A percentile compares a stretch with the other conserved stretches of the same genome.
Evolutionary conservation across 1,139 yeast species (phyloP).

Genomic region (Lodderomyces orthopsilosis): DNA sequence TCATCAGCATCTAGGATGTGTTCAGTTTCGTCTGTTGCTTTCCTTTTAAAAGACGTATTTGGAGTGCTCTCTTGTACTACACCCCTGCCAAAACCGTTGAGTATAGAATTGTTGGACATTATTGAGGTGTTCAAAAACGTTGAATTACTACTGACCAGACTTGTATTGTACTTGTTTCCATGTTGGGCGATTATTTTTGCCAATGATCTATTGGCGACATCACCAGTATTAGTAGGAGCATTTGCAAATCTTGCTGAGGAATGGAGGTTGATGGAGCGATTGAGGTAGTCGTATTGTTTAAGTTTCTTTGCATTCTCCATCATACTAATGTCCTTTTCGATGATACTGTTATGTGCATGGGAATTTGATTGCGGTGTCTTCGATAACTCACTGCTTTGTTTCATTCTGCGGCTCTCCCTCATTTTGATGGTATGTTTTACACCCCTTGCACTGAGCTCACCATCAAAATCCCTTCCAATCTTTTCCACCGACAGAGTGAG

Average conservation of each 20-base stretch:
- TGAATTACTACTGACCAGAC: constrained; percentile 6
- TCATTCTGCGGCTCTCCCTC: constrained; percentile 2
- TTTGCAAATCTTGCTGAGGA: constrained; percentile 5
- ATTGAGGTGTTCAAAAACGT: constrained; percentile 22
- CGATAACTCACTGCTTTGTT: neutral
- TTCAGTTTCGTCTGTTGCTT: constrained; percentile 15
- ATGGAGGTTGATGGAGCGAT: neutral
- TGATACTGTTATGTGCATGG: constrained; percentile 8
- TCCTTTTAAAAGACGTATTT: constrained; percentile 27
- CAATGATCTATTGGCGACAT: constrained; percentile 9
- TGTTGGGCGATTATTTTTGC: constrained; percentile 9
- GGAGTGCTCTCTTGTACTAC: constrained; percentile 44
- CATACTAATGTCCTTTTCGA: constrained; percentile 22
- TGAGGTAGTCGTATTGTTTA: constrained; percentile 33
- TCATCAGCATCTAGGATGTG: constrained; percentile 6
- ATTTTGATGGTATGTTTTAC: constrained; percentile 17
- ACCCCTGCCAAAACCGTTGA: constrained; percentile 40
- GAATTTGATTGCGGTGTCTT: neutral
- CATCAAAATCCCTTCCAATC: constrained; percentile 25
- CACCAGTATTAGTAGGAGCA: constrained; percentile 11
- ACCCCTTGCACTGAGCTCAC: constrained; percentile 34
- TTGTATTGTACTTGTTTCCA: neutral
- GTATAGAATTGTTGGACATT: constrained; percentile 22
- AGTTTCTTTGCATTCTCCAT: constrained; percentile 31
- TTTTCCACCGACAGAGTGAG: constrained; percentile 25